phyloP scores from a whole-genome alignment of 192 early-diverging fungal species.

The Coemansia sp. region DNA sequence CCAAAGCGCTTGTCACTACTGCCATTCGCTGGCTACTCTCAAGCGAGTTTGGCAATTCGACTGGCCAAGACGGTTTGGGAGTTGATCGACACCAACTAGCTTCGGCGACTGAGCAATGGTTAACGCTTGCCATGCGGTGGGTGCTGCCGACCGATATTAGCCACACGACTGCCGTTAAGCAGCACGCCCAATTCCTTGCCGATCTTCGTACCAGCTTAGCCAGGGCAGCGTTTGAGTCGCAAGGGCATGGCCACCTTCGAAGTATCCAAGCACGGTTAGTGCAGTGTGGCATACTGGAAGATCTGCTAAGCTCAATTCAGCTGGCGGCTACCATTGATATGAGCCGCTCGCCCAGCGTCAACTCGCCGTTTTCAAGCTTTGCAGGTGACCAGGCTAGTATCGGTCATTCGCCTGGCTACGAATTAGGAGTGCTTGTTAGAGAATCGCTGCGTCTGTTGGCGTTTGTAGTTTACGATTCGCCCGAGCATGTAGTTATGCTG shows the following conservation, averaged over 20 bases:
- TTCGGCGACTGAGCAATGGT: conserved; percentile 18
- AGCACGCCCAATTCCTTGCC: conserved; percentile 19
- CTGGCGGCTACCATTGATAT: conserved; percentile 22
- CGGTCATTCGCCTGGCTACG: not conserved
- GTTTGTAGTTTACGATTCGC: conserved; percentile 31
- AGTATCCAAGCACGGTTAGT: conserved; percentile 12
- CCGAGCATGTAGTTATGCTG: conserved; percentile 10
- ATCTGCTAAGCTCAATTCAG: conserved; percentile 25
- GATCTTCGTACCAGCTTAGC: conserved; percentile 19
- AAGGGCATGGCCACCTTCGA: not conserved
- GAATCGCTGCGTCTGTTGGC: conserved; percentile 32
- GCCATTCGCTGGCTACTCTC: conserved; percentile 24
- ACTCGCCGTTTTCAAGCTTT: conserved; percentile 19
- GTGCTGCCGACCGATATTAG: conserved; percentile 20
- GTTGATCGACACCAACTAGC: conserved; percentile 9
- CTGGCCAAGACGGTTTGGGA: not conserved
- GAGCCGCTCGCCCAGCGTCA: not conserved
- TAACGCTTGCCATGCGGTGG: conserved; percentile 16
- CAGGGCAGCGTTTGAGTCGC: conserved; percentile 13
- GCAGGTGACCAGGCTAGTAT: not conserved
- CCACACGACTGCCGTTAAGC: not conserved
- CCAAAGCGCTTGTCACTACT: conserved; percentile 7
- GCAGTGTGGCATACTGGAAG: conserved; percentile 14
- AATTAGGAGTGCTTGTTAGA: conserved; percentile 22
- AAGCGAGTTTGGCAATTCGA: conserved; percentile 1